Evolutionary conservation across 441 rosid species (phyloP), one percentile per base, ranked within the genome.

Genomic region (Theobroma grandiflorum): DNA sequence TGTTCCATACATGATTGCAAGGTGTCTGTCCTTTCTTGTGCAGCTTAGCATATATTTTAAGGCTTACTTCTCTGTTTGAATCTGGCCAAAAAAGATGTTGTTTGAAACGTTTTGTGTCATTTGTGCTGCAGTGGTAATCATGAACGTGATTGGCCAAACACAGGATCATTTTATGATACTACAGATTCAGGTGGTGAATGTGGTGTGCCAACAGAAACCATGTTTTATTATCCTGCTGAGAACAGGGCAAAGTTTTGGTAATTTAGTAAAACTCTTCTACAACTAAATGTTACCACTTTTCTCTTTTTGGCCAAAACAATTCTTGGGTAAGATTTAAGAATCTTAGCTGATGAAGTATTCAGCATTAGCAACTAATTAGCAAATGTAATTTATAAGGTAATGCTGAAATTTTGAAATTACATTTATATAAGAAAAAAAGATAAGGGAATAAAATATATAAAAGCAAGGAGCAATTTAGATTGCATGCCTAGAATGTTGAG

Each of bases 211-310:
- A 93, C 98, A 43, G 96, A 94, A 91, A 94, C 95, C 70, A 92
- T 92, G 93, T 96, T 90, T 83, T 93, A 88, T 78, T 90, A 90
- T 82, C 98, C 98, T 55, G 95, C 98, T 4, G 95, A 93, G 82
- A 95, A 96, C 90, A 85, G 88, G 84, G 99, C 98, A 31, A 96
- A 96, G 80, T 96, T 91, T 82, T 96, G 98, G 99, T 95, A 85
- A 84, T 78, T 78, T 8, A 16, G 58, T 31, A 33, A 8, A 62
- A 73, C 18, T 7, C 70, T 37, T 20, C 61, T 75, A 71, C 55
- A 3, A 14, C 31, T 31, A 15, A 40, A 47, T 62, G 72, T 74
- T 31, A 4, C 33, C 2, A 33, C 1, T 35, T 10, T 53, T 50
- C 11, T 33, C 61, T 9, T 35, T 35, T 72, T 55, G 47, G 49